Evolutionary conservation across 768 basidiomycete genomes (phyloP), one percentile per base, ranked within the genome.

Genomic region (Kwoniella newhampshirensis): DNA sequence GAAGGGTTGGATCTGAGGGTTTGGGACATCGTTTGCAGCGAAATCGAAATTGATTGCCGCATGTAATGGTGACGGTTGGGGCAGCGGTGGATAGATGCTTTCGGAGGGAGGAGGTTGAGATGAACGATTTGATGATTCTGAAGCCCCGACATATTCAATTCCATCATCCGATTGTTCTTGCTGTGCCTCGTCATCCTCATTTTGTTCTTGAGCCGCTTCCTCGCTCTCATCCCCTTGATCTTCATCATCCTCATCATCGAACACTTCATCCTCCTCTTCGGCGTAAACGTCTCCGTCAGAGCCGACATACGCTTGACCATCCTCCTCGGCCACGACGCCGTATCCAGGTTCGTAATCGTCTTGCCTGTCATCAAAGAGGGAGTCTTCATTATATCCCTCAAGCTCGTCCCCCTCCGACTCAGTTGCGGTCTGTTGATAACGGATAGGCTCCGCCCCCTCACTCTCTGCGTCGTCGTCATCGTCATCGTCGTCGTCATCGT

Each of bases 251-350:
- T 60, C 28, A 1, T 42, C 54, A 8, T 54, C 50, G 4, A 49
- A 41, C 11, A 48, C 48, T 3, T 23, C 28, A 13, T 58, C 41
- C 15, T 51, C 56, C 25, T 58, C 56, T 6, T 58, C 54, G n/a
- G 21, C 54, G 18, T 56, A 56, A 9, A 56, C 54, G 36, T 56
- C 54, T 17, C 54, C 54, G 25, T 56, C 54, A 7, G 54, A 56
- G 39, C 54, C 54, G 18, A 56, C 54, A 42, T 56, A 56, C 18
- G 54, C 54, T 30, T 45, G 46, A 18, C 36, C 36, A 21, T 56
- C 54, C 27, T 50, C 54, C 43, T 56, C 54, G 9, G 54, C 36
- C 9, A 43, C 47, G 35, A 56, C 40, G 15, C 54, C 54, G 23
- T 56, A 50, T 20, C 36, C 54, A 20, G 54, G 47, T 27, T 56